A percentile compares a stretch with the other conserved stretches of the same genome.
Conservation (phyloP, 148 eudicot genomes). For the Suaeda aralocaspica region DNA sequence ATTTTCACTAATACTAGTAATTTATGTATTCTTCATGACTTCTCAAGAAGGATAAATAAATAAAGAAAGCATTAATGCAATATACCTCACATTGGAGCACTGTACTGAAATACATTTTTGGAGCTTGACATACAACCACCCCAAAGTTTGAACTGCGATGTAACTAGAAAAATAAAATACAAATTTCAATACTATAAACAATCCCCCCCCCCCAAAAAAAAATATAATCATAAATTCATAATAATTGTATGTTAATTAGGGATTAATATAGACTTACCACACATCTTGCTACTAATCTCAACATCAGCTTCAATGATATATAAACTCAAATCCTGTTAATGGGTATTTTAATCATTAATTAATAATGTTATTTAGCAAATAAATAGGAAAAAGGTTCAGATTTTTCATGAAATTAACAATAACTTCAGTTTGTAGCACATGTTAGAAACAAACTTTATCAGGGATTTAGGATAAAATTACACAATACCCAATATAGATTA, state of each 20-base stretch:
- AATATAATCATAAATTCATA: background rate
- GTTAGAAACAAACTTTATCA: too few species aligned
- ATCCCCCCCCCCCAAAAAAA: background rate
- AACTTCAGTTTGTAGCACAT: too few species aligned
- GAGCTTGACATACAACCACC: slow-evolving; percentile 21
- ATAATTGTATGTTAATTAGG: background rate
- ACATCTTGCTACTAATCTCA: background rate
- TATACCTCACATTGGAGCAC: slow-evolving; percentile 22
- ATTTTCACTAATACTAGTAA: too few species aligned
- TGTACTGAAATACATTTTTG: slow-evolving; percentile 29
- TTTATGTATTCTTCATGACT: too few species aligned
- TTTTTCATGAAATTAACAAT: too few species aligned
- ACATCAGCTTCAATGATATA: slow-evolving; percentile 7
- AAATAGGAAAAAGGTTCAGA: too few species aligned
- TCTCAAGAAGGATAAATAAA: background rate
- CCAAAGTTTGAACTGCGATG: slow-evolving; percentile 20
- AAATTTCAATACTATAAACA: background rate
- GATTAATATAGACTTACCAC: slow-evolving; percentile 8
- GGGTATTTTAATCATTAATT: too few species aligned
- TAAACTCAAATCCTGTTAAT: background rate
- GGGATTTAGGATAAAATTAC: too few species aligned
- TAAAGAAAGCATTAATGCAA: background rate
- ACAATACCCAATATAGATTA: too few species aligned
- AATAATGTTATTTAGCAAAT: too few species aligned
- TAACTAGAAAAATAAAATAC: slow-evolving; percentile 16